A percentile compares a stretch with the other conserved stretches of the same genome.
Conservation (phyloP, 2,329 filamentous ascomycete species). For the Cladophialophora bantiana region DNA sequence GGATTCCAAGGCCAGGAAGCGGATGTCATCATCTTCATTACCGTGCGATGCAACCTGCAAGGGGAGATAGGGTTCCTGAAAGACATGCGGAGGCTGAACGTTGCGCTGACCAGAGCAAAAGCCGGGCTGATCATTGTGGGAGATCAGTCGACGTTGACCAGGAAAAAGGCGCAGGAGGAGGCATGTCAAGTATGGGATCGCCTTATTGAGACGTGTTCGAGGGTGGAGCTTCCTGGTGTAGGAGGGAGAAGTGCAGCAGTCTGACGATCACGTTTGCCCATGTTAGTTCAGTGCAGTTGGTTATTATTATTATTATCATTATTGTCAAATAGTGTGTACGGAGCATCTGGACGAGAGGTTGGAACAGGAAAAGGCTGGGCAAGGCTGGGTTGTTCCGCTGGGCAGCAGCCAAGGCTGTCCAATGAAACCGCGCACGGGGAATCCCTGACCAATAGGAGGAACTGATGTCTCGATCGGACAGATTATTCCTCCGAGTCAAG, state of each 20-base stretch:
- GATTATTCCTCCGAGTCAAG: conserved; percentile 12
- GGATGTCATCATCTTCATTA: conserved; percentile 54
- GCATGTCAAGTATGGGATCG: conserved; percentile 19
- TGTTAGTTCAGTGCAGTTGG: too few species aligned
- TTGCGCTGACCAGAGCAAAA: conserved; percentile 51
- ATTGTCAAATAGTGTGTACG: too few species aligned
- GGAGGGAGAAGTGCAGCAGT: neutral
- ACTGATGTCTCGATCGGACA: neutral
- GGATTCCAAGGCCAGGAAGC: conserved; percentile 55
- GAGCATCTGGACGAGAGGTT: too few species aligned
- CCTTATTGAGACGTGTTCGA: conserved; percentile 10
- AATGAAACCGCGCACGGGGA: neutral
- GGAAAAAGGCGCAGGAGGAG: conserved; percentile 4
- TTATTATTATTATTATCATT: too few species aligned
- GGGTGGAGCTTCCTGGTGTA: neutral
- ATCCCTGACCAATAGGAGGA: conserved; percentile 8
- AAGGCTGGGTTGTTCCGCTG: neutral
- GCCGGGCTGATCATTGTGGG: conserved; percentile 48
- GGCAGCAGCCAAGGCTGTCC: neutral
- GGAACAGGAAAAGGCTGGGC: too few species aligned
- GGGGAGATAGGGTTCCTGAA: conserved; percentile 52
- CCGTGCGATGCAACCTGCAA: conserved; percentile 51
- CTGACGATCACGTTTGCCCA: too few species aligned
- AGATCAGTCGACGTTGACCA: conserved; percentile 43
- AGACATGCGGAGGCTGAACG: conserved; percentile 52